A percentile compares a stretch with the other conserved stretches of the same genome.
phyloP scores from a whole-genome alignment of 2,329 filamentous ascomycete genomes.

The Cercospora berteroae region DNA sequence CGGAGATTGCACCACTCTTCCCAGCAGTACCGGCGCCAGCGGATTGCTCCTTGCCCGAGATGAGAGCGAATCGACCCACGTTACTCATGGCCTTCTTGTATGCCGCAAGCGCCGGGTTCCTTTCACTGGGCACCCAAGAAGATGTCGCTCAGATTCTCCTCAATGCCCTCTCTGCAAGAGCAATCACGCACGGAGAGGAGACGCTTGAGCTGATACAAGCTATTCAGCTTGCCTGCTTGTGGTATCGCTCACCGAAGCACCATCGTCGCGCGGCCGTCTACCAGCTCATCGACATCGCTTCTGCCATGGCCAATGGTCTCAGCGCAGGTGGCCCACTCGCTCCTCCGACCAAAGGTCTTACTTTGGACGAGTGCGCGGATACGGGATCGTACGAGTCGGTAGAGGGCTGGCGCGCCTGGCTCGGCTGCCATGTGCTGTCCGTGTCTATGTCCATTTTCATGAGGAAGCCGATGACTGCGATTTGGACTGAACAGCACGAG shows the following conservation, averaged over 20 bases:
- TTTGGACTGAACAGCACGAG: constrained; percentile 28
- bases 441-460: constrained; percentile 20
- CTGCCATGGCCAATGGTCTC: constrained; percentile 75
- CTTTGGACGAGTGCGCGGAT: not conserved
- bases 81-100: constrained; percentile 59
- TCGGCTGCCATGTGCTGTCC: constrained; percentile 23
- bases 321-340: constrained; percentile 57
- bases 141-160: constrained; percentile 66
- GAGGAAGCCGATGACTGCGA: constrained; percentile 8
- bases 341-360: not conserved
- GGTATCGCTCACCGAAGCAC: constrained; percentile 77
- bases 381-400: constrained; percentile 10
- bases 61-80: constrained; percentile 42
- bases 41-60: constrained; percentile 12
- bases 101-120: constrained; percentile 50
- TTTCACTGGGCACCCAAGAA: constrained; percentile 57
- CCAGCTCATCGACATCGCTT: constrained; percentile 74
- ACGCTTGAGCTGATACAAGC: constrained; percentile 73
- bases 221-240: constrained; percentile 69
- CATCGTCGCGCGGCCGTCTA: constrained; percentile 85
- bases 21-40: constrained; percentile 23
- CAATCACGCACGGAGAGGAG: constrained; percentile 72
- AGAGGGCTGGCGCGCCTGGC: constrained; percentile 24
- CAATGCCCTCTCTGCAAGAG: constrained; percentile 66
- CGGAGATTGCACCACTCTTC: constrained; percentile 22